Evolutionary conservation across 352 stramenopile genomes (phyloP), one percentile per base, ranked within the genome.

Genomic region (Phytophthora cactorum): DNA sequence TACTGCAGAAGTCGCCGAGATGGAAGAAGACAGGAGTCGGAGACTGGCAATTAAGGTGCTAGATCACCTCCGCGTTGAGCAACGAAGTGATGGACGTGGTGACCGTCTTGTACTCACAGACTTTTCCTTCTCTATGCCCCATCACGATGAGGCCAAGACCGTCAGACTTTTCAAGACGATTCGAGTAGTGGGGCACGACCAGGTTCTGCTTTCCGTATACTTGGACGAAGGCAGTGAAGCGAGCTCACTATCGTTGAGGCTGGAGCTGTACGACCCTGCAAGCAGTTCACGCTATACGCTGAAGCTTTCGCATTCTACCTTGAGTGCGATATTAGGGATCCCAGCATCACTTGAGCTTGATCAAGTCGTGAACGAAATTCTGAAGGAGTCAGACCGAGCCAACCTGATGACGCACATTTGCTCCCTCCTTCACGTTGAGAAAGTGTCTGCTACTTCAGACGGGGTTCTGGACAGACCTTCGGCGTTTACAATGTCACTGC

Each of bases 51-150:
- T 63, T 1, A 29, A 80, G 10, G 50, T 93, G 38, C 59, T 89
- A 3, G 79, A 88, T 49, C 79, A 91, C 47, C 22, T 90, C 7
- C 73, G 68, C n/a, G 63, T 93, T 7, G 85, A 91, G 36, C 63
- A 70, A 14, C 76, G 73, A 31, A 77, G 67, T 17, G 83, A 93
- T 34, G 82, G 78, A 1, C 72, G 68, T 14, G 68, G 70, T 12
- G 73, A 75, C 36, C 78, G 79, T 0, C 59, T 93, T 3, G 89
- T 81, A 28, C 63, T 93, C 4, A 74, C 73, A 0, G 79, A 91
- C 10, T 78, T 78, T 47, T 79, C 54, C 8, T 50, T 36, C 2
- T 69, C 63, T 41, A 64, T n/a, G 52, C 9, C 4, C 7, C 6
- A 2, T 34, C 2, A 0, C 22, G 52, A 22, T 9, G 66, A n/a